These are phyloP conservation scores for Dimocarpus longan DNA, from an alignment of 345 rosid genomes.

Conservation along the genomic window DNA sequence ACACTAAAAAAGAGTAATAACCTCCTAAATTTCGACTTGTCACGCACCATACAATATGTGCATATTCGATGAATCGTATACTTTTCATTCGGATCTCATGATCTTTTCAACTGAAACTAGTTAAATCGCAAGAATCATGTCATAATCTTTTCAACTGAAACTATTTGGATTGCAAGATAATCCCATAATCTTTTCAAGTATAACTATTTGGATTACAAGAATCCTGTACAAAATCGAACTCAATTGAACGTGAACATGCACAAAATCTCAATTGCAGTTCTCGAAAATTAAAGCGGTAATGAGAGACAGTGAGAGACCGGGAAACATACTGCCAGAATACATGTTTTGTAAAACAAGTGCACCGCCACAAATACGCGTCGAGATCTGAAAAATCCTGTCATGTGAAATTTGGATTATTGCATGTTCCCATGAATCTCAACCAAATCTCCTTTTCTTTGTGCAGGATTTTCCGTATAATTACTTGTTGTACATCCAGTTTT, in stretches of 20 bases:
- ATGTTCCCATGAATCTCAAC: conserved; percentile 26
- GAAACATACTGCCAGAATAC: not conserved
- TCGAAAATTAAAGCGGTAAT: not conserved
- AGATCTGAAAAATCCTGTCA: conserved; percentile 23
- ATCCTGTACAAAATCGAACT: not conserved
- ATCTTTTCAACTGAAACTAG: too few relatives aligned
- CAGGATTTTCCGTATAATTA: conserved; percentile 11
- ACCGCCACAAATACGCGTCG: conserved; percentile 21
- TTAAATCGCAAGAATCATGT: too few relatives aligned
- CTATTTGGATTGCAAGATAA: not conserved
- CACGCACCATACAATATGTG: too few relatives aligned
- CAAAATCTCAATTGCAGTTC: too few relatives aligned
- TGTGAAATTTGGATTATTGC: conserved; percentile 28
- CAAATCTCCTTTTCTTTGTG: not conserved
- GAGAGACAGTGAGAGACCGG: not conserved
- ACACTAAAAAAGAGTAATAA: too few relatives aligned
- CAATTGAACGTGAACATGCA: too few relatives aligned
- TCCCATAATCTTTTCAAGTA: not conserved
- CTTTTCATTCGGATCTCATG: too few relatives aligned
- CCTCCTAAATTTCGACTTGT: too few relatives aligned
- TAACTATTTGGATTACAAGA: not conserved
- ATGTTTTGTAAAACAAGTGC: not conserved
- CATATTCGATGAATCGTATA: too few relatives aligned
- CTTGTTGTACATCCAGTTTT: conserved; percentile 5
- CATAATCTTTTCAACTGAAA: too few relatives aligned